A percentile compares a stretch with the other conserved stretches of the same genome.
These are phyloP conservation scores for Hypoxylon lienhwacheense DNA, from an alignment of 495 filamentous ascomycete genomes.

Conservation along the genomic window DNA sequence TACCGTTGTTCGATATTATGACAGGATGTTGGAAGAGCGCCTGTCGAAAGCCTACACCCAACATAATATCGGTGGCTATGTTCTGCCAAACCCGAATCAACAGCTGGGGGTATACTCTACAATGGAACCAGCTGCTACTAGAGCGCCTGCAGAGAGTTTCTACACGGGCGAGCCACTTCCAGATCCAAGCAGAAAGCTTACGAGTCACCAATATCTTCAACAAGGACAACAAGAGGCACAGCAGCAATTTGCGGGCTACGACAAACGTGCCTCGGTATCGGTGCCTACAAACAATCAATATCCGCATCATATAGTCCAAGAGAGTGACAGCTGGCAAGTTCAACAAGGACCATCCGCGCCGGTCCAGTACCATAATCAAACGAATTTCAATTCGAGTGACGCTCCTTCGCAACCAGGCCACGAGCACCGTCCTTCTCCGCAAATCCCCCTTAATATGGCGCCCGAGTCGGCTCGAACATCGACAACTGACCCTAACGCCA, in stretches of 20 bases:
- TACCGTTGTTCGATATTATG: slow-evolving; percentile 97
- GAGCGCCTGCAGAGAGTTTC: slow-evolving; percentile 70
- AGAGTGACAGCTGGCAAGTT: slow-evolving; percentile 49
- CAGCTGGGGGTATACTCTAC: slow-evolving; percentile 68
- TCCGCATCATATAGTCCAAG: slow-evolving; percentile 50
- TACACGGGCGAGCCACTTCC: slow-evolving; percentile 68
- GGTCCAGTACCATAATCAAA: slow-evolving; percentile 42
- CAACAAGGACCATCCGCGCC: slow-evolving; percentile 36
- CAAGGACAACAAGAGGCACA: slow-evolving; percentile 40
- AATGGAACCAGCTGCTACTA: slow-evolving; percentile 51
- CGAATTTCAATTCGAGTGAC: slow-evolving; percentile 37
- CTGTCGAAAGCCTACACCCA: slow-evolving; percentile 90
- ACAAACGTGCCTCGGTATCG: slow-evolving; percentile 45
- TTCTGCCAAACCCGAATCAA: slow-evolving; percentile 53
- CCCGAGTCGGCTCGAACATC: slow-evolving; percentile 40
- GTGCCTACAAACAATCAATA: slow-evolving; percentile 47
- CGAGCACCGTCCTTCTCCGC: slow-evolving; percentile 38
- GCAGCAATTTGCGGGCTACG: slow-evolving; percentile 44
- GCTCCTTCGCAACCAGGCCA: slow-evolving; percentile 38
- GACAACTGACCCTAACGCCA: slow-evolving; percentile 48
- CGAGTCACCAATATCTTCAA: slow-evolving; percentile 44
- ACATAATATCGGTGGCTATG: slow-evolving; percentile 63
- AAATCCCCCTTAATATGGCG: slow-evolving; percentile 37
- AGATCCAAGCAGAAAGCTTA: slow-evolving; percentile 54
- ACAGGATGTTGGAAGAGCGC: slow-evolving; percentile 95